A percentile compares a stretch with the other conserved stretches of the same genome.
Conservation (phyloP, 805 yeast species). For the Cephaloascus albidus region DNA sequence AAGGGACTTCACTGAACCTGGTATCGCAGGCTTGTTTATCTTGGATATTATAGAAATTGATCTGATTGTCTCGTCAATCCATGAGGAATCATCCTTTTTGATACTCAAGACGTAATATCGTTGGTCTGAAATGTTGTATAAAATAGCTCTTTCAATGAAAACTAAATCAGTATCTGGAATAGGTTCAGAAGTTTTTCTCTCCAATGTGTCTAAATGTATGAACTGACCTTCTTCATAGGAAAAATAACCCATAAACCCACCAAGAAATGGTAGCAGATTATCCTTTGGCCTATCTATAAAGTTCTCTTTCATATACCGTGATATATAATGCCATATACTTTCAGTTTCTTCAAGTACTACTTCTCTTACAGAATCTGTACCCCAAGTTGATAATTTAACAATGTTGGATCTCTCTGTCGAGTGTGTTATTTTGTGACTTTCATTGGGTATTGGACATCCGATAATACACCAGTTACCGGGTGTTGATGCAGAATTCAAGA, state of each 20-base stretch:
- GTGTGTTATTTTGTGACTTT: constrained; percentile 47
- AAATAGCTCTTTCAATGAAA: constrained; percentile 55
- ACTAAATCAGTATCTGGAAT: constrained; percentile 73
- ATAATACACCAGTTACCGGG: constrained; percentile 89
- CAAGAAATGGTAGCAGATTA: constrained; percentile 61
- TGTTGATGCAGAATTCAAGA: constrained; percentile 68
- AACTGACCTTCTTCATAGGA: constrained; percentile 82
- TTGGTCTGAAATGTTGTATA: constrained; percentile 37
- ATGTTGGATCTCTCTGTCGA: constrained; percentile 34
- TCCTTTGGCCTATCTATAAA: constrained; percentile 18
- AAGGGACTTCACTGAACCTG: too few species aligned
- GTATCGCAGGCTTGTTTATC: too few species aligned
- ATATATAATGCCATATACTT: constrained; percentile 46
- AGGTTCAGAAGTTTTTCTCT: constrained; percentile 23
- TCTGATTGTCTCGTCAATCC: constrained; percentile 18
- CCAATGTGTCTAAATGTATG: constrained; percentile 19
- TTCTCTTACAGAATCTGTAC: constrained; percentile 1
- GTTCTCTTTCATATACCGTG: constrained; percentile 33
- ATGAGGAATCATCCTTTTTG: constrained; percentile 22
- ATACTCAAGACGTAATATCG: constrained; percentile 47
- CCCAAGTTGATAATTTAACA: constrained; percentile 19
- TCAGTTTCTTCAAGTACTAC: constrained; percentile 3
- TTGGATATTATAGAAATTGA: constrained; percentile 3
- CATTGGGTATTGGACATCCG: constrained; percentile 48
- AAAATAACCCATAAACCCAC: constrained; percentile 84